A percentile compares a stretch with the other conserved stretches of the same genome.
Conservation (phyloP, 176 grass and related monocot species). For the Zizania latifolia region DNA sequence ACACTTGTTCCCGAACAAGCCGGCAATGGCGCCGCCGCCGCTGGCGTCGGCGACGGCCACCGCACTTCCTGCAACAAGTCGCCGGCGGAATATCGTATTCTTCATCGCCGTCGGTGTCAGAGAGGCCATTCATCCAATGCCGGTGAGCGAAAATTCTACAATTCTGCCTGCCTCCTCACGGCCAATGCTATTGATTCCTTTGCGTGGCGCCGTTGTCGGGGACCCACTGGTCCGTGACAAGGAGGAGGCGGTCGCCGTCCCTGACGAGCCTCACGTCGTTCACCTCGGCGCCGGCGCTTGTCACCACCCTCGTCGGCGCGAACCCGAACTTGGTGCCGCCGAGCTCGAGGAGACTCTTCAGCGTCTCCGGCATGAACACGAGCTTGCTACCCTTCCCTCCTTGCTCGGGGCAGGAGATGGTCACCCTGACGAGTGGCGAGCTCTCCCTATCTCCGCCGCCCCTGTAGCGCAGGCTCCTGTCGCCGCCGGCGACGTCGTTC, state of each 20-base stretch:
- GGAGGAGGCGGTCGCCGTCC: conserved; percentile 60
- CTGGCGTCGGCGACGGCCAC: too few relatives aligned
- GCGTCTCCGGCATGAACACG: conserved; percentile 57
- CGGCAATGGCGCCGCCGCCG: too few relatives aligned
- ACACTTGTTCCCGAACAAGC: background rate
- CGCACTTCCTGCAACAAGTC: too few relatives aligned
- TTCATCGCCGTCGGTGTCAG: too few relatives aligned
- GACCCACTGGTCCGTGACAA: conserved; percentile 32
- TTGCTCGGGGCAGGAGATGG: conserved; percentile 54
- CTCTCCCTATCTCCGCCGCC: conserved; percentile 7
- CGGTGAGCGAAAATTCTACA: too few relatives aligned
- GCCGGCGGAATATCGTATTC: too few relatives aligned
- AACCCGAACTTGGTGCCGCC: conserved; percentile 46
- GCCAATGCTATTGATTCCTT: background rate
- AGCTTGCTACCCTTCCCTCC: conserved; percentile 29
- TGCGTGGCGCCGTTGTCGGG: background rate
- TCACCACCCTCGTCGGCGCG: conserved; percentile 35
- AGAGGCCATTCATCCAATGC: too few relatives aligned
- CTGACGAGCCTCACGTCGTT: conserved; percentile 61
- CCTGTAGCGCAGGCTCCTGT: background rate
- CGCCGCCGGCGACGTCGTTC: background rate
- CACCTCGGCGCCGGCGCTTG: conserved; percentile 46
- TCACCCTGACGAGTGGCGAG: conserved; percentile 5
- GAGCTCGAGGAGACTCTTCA: conserved; percentile 50
- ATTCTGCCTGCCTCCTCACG: too few relatives aligned